Conservation (phyloP, 352 stramenopile species). For the Globisporangium paddicum region DNA sequence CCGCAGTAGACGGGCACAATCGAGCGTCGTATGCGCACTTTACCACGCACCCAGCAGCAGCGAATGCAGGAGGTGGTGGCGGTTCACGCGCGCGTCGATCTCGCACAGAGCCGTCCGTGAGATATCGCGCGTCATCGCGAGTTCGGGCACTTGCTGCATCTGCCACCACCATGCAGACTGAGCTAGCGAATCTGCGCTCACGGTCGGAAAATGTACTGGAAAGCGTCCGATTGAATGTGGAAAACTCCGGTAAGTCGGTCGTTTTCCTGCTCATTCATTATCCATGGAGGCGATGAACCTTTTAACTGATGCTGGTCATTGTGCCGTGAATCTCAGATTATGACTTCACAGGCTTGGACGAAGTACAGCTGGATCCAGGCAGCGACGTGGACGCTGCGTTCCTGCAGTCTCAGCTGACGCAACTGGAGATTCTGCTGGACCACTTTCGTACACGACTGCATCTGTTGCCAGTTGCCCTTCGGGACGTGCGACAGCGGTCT, state of each 20-base stretch:
- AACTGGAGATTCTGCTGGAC: constrained; percentile 37
- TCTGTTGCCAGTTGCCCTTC: constrained; percentile 40
- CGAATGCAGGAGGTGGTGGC: not conserved
- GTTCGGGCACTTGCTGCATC: not conserved
- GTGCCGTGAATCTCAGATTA: constrained; percentile 9
- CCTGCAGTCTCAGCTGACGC: constrained; percentile 47
- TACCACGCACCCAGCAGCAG: not conserved
- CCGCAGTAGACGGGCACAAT: not conserved
- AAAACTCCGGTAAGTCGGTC: constrained; percentile 24
- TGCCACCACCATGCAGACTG: constrained; percentile 6
- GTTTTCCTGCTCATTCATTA: not conserved
- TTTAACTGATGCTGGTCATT: not conserved
- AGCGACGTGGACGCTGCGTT: constrained; percentile 21
- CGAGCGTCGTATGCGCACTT: constrained; percentile 12
- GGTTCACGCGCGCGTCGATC: constrained; percentile 2
- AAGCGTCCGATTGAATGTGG: constrained; percentile 35
- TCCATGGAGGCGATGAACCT: not conserved
- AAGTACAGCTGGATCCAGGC: constrained; percentile 8
- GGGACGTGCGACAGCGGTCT: constrained; percentile 19
- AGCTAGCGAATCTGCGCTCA: constrained; percentile 24
- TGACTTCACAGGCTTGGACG: constrained; percentile 14
- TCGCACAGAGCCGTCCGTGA: constrained; percentile 3
- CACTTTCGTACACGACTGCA: constrained; percentile 45
- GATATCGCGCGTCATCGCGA: not conserved
- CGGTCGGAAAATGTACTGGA: constrained; percentile 31